phyloP scores from a whole-genome alignment of 495 filamentous ascomycete species.

The Aspergillus panamensis region DNA sequence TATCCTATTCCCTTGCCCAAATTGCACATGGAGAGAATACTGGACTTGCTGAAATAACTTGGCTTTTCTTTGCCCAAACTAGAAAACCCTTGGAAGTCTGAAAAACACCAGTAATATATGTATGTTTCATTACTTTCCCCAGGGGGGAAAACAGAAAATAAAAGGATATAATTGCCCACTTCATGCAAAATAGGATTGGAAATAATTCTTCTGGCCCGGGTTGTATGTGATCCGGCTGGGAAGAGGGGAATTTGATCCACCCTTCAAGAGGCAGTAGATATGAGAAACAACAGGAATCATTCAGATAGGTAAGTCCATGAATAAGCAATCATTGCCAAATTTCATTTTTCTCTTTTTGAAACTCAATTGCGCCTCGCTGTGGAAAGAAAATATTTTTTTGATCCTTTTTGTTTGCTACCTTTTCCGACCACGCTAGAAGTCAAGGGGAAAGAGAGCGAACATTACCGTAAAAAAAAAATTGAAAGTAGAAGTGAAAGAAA shows the following conservation, averaged over 20 bases:
- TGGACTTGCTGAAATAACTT: not conserved
- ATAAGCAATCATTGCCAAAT: slow-evolving; percentile 18
- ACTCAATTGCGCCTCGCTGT: slow-evolving; percentile 14
- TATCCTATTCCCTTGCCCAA: not conserved
- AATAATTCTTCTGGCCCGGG: not conserved
- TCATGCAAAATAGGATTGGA: not conserved
- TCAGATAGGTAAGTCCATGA: not conserved
- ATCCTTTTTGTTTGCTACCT: slow-evolving; percentile 22
- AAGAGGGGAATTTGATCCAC: not conserved
- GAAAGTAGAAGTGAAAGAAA: slow-evolving; percentile 8
- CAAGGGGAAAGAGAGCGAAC: slow-evolving; percentile 19
- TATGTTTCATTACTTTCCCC: too few species aligned
- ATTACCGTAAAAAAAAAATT: slow-evolving; percentile 21
- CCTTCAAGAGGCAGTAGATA: not conserved
- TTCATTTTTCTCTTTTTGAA: slow-evolving; percentile 14
- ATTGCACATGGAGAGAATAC: too few species aligned
- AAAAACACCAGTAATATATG: not conserved
- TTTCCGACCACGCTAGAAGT: slow-evolving; percentile 23
- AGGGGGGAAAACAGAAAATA: slow-evolving; percentile 2
- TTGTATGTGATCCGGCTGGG: not conserved
- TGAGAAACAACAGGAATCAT: not conserved
- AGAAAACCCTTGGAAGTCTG: not conserved
- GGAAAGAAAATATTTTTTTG: slow-evolving; percentile 15
- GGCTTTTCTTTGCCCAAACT: slow-evolving; percentile 9
- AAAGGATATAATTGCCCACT: not conserved